Evolutionary conservation across 164 flowering plant genomes (phyloP), one percentile per base, ranked within the genome.

Genomic region (Sextonia rubra): DNA sequence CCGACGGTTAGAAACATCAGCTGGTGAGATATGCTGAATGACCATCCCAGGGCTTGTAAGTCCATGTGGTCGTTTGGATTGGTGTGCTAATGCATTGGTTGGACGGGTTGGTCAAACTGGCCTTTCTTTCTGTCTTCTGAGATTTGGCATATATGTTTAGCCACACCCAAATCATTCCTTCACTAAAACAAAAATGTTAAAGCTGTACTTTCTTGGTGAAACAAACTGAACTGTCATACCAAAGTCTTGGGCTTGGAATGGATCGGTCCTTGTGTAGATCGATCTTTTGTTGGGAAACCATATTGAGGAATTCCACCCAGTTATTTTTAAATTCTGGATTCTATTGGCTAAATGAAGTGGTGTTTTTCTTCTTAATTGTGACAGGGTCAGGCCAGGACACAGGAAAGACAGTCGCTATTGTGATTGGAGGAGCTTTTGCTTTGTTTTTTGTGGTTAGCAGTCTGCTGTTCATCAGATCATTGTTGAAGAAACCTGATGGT

Each of bases 401-500:
- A 74, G 96, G 93, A 62, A 96, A 90, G 83, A 93, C 97, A 6
- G 90, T 92, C 80, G 99, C 99, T 64, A 89, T 93, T 64, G 94
- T 93, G 74, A 62, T 96, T 20, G 99, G 99, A 80, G 98, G 97
- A 70, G 92, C 93, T 69, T 97, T 93, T 47, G 96, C 83, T 47
- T 87, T 90, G 70, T 96, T 88, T 22, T 93, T 96, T 77, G 73
- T 84, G 44, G 79, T 93, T 24, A 88, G 90, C 65, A 83, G 79
- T 72, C 73, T 91, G 82, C 73, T 94, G 69, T 92, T 92, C 80
- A 79, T 88, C 8, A 92, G 89, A 81, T 81, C 80, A 61, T 74
- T 89, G 80, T 65, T 77, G 88, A 92, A 87, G 87, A 91, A 86
- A 85, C 85, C 71, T 73, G 97, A 90, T 69, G 97, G 97, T 94